Evolutionary conservation across 352 stramenopile genomes (phyloP).

Genomic region (Elongisporangium prolatum): DNA sequence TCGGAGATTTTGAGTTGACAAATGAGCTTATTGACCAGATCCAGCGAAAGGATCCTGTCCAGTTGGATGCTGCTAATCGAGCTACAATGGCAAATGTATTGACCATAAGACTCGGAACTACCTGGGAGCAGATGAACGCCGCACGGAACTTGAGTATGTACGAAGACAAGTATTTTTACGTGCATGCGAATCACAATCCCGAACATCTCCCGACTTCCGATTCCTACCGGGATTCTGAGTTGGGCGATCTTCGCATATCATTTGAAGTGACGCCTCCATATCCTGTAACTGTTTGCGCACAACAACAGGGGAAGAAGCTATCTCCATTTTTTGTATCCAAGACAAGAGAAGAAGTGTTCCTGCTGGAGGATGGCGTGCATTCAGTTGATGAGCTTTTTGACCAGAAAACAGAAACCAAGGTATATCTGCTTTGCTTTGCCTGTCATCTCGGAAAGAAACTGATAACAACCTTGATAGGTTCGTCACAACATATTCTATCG

Average conservation of each 20-base stretch:
- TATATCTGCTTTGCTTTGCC: constrained; percentile 8
- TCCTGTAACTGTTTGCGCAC: constrained; percentile 59
- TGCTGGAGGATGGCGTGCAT: constrained; percentile 62
- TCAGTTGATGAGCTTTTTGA: constrained; percentile 41
- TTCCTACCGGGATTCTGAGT: constrained; percentile 7
- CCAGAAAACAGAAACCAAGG: constrained; percentile 35
- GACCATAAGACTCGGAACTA: constrained; percentile 33
- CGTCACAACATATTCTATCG: constrained; percentile 62
- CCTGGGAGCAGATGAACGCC: constrained; percentile 33
- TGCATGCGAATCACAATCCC: constrained; percentile 8
- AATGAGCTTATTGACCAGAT: constrained; percentile 68
- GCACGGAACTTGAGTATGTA: constrained; percentile 48
- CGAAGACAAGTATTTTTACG: constrained; percentile 53
- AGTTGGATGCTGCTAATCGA: constrained; percentile 33
- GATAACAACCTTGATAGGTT: constrained; percentile 19
- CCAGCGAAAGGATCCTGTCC: constrained; percentile 43
- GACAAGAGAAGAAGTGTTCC: constrained; percentile 38
- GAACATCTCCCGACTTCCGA: background rate
- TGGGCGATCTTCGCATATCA: constrained; percentile 61
- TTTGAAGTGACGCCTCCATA: constrained; percentile 66
- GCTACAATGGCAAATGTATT: constrained; percentile 54
- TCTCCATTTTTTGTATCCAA: constrained; percentile 30
- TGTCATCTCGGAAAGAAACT: background rate
- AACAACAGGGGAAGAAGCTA: constrained; percentile 31
- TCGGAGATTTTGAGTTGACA: constrained; percentile 55